Evolutionary conservation across 1,284 basidiomycete species (phyloP).

Genomic region (Golubevia sp.): DNA sequence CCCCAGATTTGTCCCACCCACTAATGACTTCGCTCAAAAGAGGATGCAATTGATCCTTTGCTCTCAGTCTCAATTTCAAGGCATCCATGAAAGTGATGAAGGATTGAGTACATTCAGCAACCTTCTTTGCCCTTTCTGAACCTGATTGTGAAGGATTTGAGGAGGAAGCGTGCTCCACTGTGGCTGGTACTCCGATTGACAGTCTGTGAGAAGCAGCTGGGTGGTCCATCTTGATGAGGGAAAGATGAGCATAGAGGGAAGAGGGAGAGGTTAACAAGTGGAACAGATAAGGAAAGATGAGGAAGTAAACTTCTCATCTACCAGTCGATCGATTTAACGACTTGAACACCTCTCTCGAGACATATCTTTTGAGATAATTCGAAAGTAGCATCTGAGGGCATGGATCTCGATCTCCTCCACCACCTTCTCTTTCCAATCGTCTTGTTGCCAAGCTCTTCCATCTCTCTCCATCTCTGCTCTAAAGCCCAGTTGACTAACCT

Average conservation of each 20-base stretch:
- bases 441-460: no score
- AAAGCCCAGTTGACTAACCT: slow-evolving; percentile 70
- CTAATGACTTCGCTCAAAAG: slow-evolving; percentile 91
- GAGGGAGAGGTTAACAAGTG: slow-evolving; percentile 1
- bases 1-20: slow-evolving; percentile 63
- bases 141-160: slow-evolving; percentile 65
- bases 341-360: neutral
- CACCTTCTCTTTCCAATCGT: no score
- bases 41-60: slow-evolving; percentile 96
- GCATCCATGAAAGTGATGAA: slow-evolving; percentile 99
- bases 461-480: no score
- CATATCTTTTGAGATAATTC: neutral
- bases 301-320: neutral
- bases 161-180: slow-evolving; percentile 83
- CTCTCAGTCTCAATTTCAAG: slow-evolving; percentile 84
- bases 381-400: no score
- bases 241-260: neutral
- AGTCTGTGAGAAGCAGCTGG: slow-evolving; percentile 89
- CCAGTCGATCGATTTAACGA: neutral
- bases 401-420: no score
- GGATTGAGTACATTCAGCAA: slow-evolving; percentile 93
- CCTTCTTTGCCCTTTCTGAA: slow-evolving; percentile 90
- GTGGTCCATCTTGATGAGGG: slow-evolving; percentile 76
- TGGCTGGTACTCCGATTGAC: slow-evolving; percentile 91
- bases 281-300: neutral